A percentile compares a stretch with the other conserved stretches of the same genome.
Conservation (phyloP, 352 stramenopile species). For the Phytophthora idaei region DNA sequence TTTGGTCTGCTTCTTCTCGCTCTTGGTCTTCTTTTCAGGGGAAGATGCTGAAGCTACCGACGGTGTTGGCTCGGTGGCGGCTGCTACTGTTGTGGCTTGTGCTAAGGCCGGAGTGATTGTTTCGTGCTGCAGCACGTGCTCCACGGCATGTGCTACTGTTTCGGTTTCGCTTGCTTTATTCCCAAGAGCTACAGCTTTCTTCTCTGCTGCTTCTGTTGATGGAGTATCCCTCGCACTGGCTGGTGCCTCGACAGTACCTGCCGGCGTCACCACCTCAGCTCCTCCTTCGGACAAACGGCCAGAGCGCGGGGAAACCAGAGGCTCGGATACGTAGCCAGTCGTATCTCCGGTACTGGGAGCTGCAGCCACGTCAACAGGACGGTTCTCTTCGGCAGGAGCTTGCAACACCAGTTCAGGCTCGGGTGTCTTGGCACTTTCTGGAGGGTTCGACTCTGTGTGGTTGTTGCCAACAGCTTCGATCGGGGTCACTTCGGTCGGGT, state of each 20-base stretch:
- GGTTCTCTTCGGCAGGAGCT: constrained; percentile 12
- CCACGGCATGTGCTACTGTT: background rate
- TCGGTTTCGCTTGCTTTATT: constrained; percentile 5
- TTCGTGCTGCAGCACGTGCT: background rate
- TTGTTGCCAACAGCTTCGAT: constrained; percentile 12
- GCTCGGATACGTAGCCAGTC: background rate
- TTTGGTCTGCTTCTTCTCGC: constrained; percentile 22
- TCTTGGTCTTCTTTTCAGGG: constrained; percentile 20
- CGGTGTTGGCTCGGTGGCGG: constrained; percentile 1
- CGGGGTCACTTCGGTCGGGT: constrained; percentile 5
- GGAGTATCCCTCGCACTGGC: background rate
- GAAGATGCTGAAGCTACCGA: constrained; percentile 8
- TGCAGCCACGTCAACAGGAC: constrained; percentile 6
- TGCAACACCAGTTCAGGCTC: constrained; percentile 11
- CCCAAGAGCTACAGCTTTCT: background rate
- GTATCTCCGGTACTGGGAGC: background rate
- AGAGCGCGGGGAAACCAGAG: background rate
- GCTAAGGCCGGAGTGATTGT: background rate
- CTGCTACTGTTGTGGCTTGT: background rate
- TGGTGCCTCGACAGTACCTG: constrained; percentile 29
- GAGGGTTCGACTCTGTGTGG: background rate
- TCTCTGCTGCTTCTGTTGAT: constrained; percentile 7
- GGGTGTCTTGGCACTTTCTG: constrained; percentile 1
- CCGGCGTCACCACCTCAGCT: constrained; percentile 30
- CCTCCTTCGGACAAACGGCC: constrained; percentile 6